Base-by-base conservation (phyloP, 2,329 filamentous ascomycete species). In the Orbilia oligospora region DNA sequence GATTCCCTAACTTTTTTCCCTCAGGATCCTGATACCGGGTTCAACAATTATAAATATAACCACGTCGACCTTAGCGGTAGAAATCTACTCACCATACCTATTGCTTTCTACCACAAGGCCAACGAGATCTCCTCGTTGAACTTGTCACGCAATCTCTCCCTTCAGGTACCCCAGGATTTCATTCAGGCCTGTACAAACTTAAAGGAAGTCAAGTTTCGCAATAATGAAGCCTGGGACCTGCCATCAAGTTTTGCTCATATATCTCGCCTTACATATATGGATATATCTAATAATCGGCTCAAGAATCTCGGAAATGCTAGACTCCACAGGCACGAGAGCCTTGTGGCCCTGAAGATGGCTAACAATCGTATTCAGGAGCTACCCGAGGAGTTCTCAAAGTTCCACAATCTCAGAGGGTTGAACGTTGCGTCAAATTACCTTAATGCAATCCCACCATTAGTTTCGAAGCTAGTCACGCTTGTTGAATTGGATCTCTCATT, bases 401-500 rank as follows among this genome's bases (percentile, higher is more conserved):
- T 97, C 84, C 90, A 89, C 79, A 88, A 90, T 4, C 87, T 99
- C 79, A 89, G 96, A 80, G 95, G 90, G 80, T 86, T 99, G 76
- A 97, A 97, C 82, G 87, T 99, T 61, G 97, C 95, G 0, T 99
- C 96, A 0, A 99, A 99, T 84, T 94, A 93, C 78, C 88, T 99
- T 69, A 91, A 91, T 71, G 89, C 89, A 48, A 97, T 99, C 80
- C 96, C 96, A 0, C 87, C 91, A 22, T 97, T 97, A 82, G 87
- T 99, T 22, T 95, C 93, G 84, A 88, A 93, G 24, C 86, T 99
- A 20, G 90, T 90, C 80, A 94, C 91, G 51, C 86, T 99, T 55
- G 92, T 97, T 12, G 95, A 99, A 83, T 89, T 99, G 48, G 96
- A 99, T 82, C 90, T 99, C 83, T 98, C 95, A 84, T 99, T 99